Evolutionary conservation across 108 stramenopile species (phyloP).

Genomic region (Nitzschia inconspicua): DNA sequence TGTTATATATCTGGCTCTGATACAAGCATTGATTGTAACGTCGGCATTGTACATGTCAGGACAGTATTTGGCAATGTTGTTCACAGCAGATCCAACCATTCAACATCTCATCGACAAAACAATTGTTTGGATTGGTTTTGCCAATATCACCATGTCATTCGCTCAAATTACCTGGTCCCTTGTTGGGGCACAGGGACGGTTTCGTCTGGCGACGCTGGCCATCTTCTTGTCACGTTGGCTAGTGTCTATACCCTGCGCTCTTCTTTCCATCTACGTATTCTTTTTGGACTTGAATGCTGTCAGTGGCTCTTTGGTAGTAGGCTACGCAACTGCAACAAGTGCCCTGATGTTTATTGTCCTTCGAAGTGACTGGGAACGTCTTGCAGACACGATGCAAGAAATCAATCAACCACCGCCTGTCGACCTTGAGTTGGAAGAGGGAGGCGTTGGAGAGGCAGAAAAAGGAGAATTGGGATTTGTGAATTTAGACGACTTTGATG

Average conservation of each 20-base stretch:
- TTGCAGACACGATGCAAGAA: slow-evolving; percentile 25
- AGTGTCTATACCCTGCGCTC: slow-evolving; percentile 56
- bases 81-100: slow-evolving; percentile 57
- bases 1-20: slow-evolving; percentile 39
- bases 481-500: slow-evolving; percentile 24
- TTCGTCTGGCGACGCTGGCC: slow-evolving; percentile 46
- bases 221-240: slow-evolving; percentile 44
- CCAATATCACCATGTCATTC: slow-evolving; percentile 59
- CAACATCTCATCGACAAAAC: slow-evolving; percentile 52
- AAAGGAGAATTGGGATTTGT: background rate
- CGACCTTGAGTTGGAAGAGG: background rate
- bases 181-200: slow-evolving; percentile 63
- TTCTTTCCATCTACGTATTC: slow-evolving; percentile 36
- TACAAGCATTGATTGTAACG: slow-evolving; percentile 45
- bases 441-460: slow-evolving; percentile 1
- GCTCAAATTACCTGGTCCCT: slow-evolving; percentile 61
- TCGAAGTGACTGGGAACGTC: slow-evolving; percentile 50
- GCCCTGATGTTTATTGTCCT: slow-evolving; percentile 33
- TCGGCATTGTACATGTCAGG: slow-evolving; percentile 43
- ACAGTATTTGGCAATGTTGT: slow-evolving; percentile 32
- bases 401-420: slow-evolving; percentile 7
- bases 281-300: slow-evolving; percentile 41
- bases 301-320: slow-evolving; percentile 42
- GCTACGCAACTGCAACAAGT: slow-evolving; percentile 44
- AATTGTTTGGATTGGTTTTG: slow-evolving; percentile 64